Percentiles rank a stretch among this genome's conserved stretches.
These are phyloP conservation scores for Aureobasidium namibiae DNA, from an alignment of 2,329 filamentous ascomycete genomes.

Conservation along the genomic window DNA sequence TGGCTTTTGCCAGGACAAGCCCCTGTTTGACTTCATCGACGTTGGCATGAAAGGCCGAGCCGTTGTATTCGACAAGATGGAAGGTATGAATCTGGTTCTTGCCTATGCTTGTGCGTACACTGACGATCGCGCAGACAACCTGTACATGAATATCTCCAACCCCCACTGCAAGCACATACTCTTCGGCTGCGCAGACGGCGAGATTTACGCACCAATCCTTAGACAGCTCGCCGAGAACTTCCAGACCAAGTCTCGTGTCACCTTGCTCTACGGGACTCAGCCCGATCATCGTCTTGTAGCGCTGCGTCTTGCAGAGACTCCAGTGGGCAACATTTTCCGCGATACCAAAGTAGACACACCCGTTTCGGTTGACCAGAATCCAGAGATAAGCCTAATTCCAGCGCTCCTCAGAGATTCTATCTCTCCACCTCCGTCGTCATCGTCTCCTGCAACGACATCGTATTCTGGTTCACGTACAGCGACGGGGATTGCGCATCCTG, in stretches of 20 bases:
- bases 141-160: conserved; percentile 48
- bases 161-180: conserved; percentile 54
- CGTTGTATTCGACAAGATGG: conserved; percentile 39
- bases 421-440: background rate
- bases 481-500: background rate
- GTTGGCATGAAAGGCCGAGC: conserved; percentile 24
- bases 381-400: background rate
- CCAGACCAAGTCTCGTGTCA: conserved; percentile 40
- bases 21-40: conserved; percentile 53
- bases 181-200: conserved; percentile 51
- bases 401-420: background rate
- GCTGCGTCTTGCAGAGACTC: conserved; percentile 43
- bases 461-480: background rate
- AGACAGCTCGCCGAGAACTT: conserved; percentile 41
- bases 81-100: conserved; percentile 27
- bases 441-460: conserved; percentile 5
- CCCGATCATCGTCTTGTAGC: conserved; percentile 46
- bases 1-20: conserved; percentile 50
- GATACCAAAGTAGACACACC: conserved; percentile 39
- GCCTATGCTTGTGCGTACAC: background rate
- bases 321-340: conserved; percentile 47
- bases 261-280: conserved; percentile 48
- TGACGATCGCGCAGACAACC: conserved; percentile 35
- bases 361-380: background rate
- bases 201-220: conserved; percentile 45